These are phyloP conservation scores for Sordariomycetes sp. DNA, from an alignment of 2,329 filamentous ascomycete genomes.

Conservation along the genomic window DNA sequence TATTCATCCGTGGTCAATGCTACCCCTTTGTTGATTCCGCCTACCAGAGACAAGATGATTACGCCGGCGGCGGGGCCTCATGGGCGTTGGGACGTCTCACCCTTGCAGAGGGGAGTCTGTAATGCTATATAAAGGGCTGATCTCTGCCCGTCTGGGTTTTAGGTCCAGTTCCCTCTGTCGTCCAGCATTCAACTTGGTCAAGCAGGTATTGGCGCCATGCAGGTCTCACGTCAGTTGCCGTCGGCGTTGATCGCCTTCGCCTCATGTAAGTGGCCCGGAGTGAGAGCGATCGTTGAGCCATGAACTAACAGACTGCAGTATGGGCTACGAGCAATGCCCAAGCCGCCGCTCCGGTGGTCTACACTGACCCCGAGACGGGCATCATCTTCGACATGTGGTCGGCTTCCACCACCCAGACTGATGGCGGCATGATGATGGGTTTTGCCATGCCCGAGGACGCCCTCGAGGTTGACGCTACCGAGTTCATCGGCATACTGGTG, in stretches of 20 bases:
- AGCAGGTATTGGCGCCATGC: neutral
- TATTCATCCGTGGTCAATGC: neutral
- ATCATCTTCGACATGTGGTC: constrained; percentile 39
- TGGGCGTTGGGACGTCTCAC: no score
- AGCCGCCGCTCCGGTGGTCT: constrained; percentile 11
- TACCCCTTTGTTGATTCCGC: neutral
- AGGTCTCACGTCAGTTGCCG: neutral
- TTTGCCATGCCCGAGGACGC: constrained; percentile 37
- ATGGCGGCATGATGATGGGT: constrained; percentile 36
- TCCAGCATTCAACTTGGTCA: neutral
- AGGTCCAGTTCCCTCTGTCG: neutral
- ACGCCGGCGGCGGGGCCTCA: neutral
- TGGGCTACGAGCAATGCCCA: constrained; percentile 7
- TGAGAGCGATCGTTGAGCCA: neutral
- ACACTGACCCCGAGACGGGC: constrained; percentile 31
- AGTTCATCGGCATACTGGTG: constrained; percentile 47
- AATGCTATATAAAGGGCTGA: neutral
- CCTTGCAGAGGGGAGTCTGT: neutral
- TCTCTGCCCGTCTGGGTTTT: neutral
- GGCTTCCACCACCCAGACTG: constrained; percentile 18
- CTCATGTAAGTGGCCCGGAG: neutral
- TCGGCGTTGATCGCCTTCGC: constrained; percentile 1
- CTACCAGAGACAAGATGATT: neutral
- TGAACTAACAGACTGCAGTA: neutral
- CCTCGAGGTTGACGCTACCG: constrained; percentile 28